A percentile compares a stretch with the other conserved stretches of the same genome.
These are phyloP conservation scores for Fusarium hainanense DNA, from an alignment of 2,329 filamentous ascomycete genomes.

Conservation along the genomic window DNA sequence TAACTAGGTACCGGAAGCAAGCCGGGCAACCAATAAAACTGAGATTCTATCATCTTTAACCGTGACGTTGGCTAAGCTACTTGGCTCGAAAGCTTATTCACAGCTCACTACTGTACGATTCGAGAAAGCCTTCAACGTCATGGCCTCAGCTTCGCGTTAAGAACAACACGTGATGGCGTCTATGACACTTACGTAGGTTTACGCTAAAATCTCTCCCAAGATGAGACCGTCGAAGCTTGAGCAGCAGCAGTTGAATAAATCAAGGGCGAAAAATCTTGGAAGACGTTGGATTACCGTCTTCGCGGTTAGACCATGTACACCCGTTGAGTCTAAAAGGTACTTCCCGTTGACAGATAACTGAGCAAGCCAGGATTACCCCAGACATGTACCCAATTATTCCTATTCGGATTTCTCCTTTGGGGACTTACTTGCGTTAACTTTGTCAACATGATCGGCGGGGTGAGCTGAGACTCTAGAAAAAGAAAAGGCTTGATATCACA, in stretches of 20 bases:
- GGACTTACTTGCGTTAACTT: slow-evolving; percentile 8
- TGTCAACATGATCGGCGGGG: slow-evolving; percentile 6
- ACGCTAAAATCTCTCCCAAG: not conserved
- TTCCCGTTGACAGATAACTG: not conserved
- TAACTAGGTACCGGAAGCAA: not conserved
- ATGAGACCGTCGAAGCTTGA: not conserved
- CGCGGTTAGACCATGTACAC: not conserved
- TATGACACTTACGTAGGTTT: slow-evolving; percentile 8
- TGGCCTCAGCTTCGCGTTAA: not conserved
- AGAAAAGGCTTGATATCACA: slow-evolving; percentile 2
- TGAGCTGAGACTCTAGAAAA: slow-evolving; percentile 9
- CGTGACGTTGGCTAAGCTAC: slow-evolving; percentile 11
- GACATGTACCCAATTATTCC: not conserved
- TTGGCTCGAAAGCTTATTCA: slow-evolving; percentile 8
- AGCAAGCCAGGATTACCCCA: not conserved
- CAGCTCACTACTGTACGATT: not conserved
- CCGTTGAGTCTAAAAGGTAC: slow-evolving; percentile 19
- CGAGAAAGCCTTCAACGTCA: slow-evolving; percentile 21
- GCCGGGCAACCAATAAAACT: not conserved
- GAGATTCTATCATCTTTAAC: not conserved
- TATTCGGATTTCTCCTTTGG: slow-evolving; percentile 1
- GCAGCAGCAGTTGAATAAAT: not conserved
- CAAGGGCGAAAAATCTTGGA: not conserved
- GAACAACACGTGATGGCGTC: slow-evolving; percentile 1
- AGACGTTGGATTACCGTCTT: not conserved